phyloP scores from a whole-genome alignment of 106 monocot genomes.

The Narthecium ossifragum region DNA sequence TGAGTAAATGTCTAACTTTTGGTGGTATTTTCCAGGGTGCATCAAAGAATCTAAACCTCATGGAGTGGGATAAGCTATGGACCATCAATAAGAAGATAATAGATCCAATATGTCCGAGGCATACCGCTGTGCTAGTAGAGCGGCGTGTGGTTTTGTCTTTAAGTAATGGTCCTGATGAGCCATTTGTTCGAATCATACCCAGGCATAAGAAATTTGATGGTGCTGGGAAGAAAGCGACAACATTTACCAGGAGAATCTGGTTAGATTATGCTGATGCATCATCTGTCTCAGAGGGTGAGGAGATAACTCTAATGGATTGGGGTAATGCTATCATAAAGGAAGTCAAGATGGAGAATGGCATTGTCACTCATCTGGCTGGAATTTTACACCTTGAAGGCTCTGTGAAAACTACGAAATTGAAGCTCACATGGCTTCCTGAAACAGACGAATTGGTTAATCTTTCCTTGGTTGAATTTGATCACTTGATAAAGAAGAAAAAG shows the following conservation, averaged over 20 bases:
- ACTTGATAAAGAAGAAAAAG: constrained; percentile 95
- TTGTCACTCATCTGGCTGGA: constrained; percentile 42
- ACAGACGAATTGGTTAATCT: constrained; percentile 71
- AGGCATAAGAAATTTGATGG: constrained; percentile 90
- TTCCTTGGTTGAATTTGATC: constrained; percentile 80
- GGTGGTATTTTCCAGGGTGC: constrained; percentile 56
- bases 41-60: constrained; percentile 90
- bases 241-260: constrained; percentile 81
- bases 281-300: constrained; percentile 45
- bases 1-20: not conserved
- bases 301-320: constrained; percentile 97
- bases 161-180: constrained; percentile 70
- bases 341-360: constrained; percentile 56
- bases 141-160: constrained; percentile 49
- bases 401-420: constrained; percentile 92
- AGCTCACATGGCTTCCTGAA: constrained; percentile 91
- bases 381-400: constrained; percentile 76
- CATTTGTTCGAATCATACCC: constrained; percentile 70
- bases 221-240: constrained; percentile 88
- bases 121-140: constrained; percentile 71
- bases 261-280: constrained; percentile 72
- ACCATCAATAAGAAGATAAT: constrained; percentile 98
- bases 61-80: constrained; percentile 99
- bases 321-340: constrained; percentile 92
- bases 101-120: constrained; percentile 89